Conservation (phyloP, 2,329 filamentous ascomycete genomes). For the Diaporthe destruens region DNA sequence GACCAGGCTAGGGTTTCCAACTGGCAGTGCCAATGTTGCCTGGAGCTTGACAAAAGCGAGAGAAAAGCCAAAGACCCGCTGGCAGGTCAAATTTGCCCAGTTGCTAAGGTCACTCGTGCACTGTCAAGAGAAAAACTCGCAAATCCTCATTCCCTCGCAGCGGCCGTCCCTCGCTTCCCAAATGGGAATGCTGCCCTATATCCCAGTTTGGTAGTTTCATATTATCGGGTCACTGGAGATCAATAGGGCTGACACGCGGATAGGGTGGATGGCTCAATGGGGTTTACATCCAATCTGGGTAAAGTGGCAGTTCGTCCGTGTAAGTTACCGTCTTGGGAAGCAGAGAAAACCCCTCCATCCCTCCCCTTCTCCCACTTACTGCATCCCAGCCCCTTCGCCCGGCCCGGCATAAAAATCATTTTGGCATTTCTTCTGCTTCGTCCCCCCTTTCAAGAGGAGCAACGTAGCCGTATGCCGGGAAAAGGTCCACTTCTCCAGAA, state of each 20-base stretch:
- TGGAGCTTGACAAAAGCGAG: too few relatives aligned
- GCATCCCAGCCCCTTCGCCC: neutral
- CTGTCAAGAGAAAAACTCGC: neutral
- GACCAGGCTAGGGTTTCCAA: too few relatives aligned
- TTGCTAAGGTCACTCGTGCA: neutral
- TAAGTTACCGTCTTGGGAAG: constrained; percentile 42
- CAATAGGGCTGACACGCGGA: constrained; percentile 30
- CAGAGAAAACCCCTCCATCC: neutral
- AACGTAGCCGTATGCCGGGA: neutral
- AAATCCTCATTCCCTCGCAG: neutral
- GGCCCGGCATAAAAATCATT: constrained; percentile 1
- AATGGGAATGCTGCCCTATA: neutral
- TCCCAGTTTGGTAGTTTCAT: constrained; percentile 19
- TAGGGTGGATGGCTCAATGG: constrained; percentile 21
- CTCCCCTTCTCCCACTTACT: constrained; percentile 2
- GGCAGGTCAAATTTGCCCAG: neutral
- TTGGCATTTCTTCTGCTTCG: constrained; percentile 5
- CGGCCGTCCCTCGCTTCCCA: neutral
- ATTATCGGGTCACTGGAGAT: constrained; percentile 19
- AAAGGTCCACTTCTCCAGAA: neutral
- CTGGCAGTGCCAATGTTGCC: too few relatives aligned
- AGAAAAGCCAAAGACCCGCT: neutral
- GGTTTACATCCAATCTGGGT: constrained; percentile 38
- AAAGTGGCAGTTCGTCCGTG: constrained; percentile 38
- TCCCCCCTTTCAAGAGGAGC: neutral